Percentiles rank a stretch among this genome's conserved stretches.
phyloP scores from a whole-genome alignment of 164 flowering plant species.

The Vitis rotundifolia region DNA sequence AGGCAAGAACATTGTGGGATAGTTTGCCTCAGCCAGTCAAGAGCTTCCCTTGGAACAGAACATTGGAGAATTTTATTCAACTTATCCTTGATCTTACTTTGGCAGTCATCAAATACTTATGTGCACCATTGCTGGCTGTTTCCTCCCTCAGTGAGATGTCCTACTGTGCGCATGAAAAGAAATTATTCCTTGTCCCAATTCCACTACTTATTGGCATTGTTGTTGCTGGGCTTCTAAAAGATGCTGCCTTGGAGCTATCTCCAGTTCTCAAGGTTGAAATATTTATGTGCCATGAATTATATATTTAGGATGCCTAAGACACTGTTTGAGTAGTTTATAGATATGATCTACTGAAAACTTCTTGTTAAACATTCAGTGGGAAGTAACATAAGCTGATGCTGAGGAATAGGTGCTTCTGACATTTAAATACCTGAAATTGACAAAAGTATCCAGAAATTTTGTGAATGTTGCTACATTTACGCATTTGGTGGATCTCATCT shows the following conservation, averaged over 20 bases:
- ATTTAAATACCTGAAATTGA: neutral
- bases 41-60: slow-evolving; percentile 75
- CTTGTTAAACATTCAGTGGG: neutral
- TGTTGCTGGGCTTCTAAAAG: slow-evolving; percentile 58
- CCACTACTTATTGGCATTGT: slow-evolving; percentile 64
- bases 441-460: too few relatives aligned
- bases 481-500: neutral
- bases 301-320: neutral
- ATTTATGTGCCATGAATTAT: neutral
- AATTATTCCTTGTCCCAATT: slow-evolving; percentile 57
- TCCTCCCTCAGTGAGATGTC: slow-evolving; percentile 87
- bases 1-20: slow-evolving; percentile 54
- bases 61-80: slow-evolving; percentile 54
- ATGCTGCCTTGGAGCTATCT: slow-evolving; percentile 55
- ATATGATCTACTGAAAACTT: neutral
- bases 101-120: slow-evolving; percentile 60
- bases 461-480: neutral
- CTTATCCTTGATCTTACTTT: slow-evolving; percentile 54
- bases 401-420: neutral
- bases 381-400: neutral
- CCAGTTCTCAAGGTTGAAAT: slow-evolving; percentile 63
- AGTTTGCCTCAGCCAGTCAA: slow-evolving; percentile 75
- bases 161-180: slow-evolving; percentile 84
- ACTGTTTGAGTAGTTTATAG: neutral
- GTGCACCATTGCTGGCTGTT: slow-evolving; percentile 60